Percentiles rank a stretch among this genome's conserved stretches.
These are phyloP conservation scores for Catharanthus roseus DNA, from an alignment of 257 asterid species.

Conservation along the genomic window DNA sequence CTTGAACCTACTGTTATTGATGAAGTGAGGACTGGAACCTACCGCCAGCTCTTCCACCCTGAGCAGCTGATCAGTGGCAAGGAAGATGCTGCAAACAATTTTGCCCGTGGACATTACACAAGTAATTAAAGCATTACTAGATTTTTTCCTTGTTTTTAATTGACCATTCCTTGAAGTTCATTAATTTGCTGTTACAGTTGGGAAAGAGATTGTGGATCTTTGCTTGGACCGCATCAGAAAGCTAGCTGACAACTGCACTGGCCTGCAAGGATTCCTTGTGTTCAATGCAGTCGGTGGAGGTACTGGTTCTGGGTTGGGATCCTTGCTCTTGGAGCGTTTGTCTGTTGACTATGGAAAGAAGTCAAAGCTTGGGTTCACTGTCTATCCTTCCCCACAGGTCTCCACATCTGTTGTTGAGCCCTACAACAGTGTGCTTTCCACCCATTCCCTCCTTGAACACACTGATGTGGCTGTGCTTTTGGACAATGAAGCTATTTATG, in stretches of 20 bases:
- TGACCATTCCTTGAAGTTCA: background rate
- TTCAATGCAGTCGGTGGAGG: conserved; percentile 45
- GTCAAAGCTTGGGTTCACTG: conserved; percentile 37
- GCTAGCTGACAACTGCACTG: conserved; percentile 43
- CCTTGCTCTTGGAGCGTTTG: conserved; percentile 33
- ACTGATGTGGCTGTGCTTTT: conserved; percentile 37
- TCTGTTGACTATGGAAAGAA: conserved; percentile 37
- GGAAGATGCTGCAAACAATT: conserved; percentile 47
- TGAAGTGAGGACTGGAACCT: conserved; percentile 37
- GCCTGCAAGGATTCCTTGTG: conserved; percentile 40
- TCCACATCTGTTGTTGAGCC: conserved; percentile 45
- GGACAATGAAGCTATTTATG: conserved; percentile 42
- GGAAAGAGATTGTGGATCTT: conserved; percentile 45
- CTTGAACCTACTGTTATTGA: conserved; percentile 45
- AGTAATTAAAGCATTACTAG: conserved; percentile 16
- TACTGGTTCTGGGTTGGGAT: conserved; percentile 41
- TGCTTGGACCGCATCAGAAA: conserved; percentile 43
- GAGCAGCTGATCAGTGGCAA: conserved; percentile 45
- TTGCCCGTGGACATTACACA: conserved; percentile 45
- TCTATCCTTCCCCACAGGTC: conserved; percentile 41
- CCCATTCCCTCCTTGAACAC: conserved; percentile 40
- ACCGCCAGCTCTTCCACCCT: conserved; percentile 39
- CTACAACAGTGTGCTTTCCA: conserved; percentile 40
- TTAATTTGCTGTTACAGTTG: conserved; percentile 29
- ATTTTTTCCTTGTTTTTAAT: background rate